These are phyloP conservation scores for Cucurbita ficifolia DNA, from an alignment of 306 rosid genomes.

Conservation along the genomic window DNA sequence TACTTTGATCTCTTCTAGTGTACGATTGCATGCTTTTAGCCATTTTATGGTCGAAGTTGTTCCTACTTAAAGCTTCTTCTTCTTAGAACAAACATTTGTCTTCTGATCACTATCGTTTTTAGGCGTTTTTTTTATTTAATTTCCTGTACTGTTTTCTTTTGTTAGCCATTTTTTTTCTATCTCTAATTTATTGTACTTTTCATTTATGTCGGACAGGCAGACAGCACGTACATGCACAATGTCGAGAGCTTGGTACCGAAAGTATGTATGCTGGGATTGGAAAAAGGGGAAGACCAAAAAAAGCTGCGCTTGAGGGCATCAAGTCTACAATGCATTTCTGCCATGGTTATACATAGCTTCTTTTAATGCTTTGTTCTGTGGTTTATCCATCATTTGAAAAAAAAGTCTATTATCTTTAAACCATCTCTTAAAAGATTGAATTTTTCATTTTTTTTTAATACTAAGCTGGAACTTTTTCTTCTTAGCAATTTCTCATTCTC, in stretches of 20 bases:
- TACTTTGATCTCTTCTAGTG: background rate
- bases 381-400: slow-evolving; percentile 2
- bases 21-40: background rate
- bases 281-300: slow-evolving; percentile 41
- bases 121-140: background rate
- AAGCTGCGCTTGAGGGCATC: slow-evolving; percentile 62
- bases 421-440: background rate
- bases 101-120: background rate
- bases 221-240: slow-evolving; percentile 66
- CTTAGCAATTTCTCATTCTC: background rate
- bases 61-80: background rate
- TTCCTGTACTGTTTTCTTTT: background rate
- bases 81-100: background rate
- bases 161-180: background rate
- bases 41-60: background rate
- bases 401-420: background rate
- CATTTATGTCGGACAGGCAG: slow-evolving; percentile 38
- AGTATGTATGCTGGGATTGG: slow-evolving; percentile 55
- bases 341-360: slow-evolving; percentile 49
- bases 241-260: slow-evolving; percentile 62
- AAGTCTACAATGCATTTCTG: slow-evolving; percentile 94
- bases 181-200: slow-evolving; percentile 8
- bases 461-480: background rate
- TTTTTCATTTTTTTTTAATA: background rate
- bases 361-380: background rate